phyloP scores from a whole-genome alignment of 139 green algal genomes.

The Chlamydomonas eustigma region DNA sequence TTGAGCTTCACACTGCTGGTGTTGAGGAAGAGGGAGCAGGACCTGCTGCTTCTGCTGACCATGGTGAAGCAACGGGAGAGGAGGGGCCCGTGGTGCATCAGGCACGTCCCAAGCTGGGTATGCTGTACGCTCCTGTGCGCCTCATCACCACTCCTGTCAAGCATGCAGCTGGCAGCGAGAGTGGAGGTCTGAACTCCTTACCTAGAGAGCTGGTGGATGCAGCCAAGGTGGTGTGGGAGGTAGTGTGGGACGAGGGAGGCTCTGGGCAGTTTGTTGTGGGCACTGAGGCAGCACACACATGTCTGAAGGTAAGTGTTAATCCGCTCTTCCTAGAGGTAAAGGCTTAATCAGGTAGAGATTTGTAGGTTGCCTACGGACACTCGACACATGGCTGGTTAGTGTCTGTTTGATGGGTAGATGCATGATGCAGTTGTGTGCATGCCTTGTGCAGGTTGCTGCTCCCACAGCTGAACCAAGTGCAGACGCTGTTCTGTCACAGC shows the following conservation, averaged over 20 bases:
- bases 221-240: slow-evolving; percentile 15
- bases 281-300: slow-evolving; percentile 7
- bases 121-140: slow-evolving; percentile 4
- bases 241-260: slow-evolving; percentile 14
- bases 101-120: slow-evolving; percentile 3
- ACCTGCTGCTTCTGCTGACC: not conserved
- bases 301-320: slow-evolving; percentile 14
- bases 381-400: no score
- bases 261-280: slow-evolving; percentile 14
- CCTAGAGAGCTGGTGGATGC: slow-evolving; percentile 4
- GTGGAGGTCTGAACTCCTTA: not conserved
- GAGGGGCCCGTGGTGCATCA: not conserved
- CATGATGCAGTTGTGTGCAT: no score
- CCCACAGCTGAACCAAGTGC: no score
- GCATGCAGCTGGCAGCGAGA: not conserved
- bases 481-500: no score
- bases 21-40: slow-evolving; percentile 1
- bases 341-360: no score
- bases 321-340: no score
- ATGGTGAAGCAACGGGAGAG: not conserved
- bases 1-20: slow-evolving; percentile 13
- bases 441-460: no score
- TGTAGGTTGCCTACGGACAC: no score
- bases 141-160: slow-evolving; percentile 5
- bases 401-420: no score